Conservation (phyloP, 75 land plant genomes). For the Pinus tabuliformis region DNA sequence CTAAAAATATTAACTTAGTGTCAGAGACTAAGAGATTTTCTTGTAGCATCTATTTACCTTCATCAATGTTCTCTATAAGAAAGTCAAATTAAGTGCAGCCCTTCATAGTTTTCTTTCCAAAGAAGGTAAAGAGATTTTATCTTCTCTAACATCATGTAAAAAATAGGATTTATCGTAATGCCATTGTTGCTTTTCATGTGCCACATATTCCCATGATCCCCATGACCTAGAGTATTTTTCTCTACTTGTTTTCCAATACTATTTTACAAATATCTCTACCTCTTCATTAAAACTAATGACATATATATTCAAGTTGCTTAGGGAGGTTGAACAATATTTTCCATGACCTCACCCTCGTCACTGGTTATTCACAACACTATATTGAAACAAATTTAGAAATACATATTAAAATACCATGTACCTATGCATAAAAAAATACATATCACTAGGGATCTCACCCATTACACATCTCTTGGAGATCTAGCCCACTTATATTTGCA, state of each 20-base stretch:
- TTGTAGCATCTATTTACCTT: too few species aligned
- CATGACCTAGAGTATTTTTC: neutral
- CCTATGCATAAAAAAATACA: too few species aligned
- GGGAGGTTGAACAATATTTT: neutral
- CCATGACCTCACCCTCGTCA: neutral
- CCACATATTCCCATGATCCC: conserved; percentile 4
- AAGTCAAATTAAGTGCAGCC: neutral
- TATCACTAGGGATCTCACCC: too few species aligned
- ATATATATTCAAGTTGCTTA: neutral
- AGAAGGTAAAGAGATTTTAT: neutral
- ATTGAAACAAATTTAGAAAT: neutral
- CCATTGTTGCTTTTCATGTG: neutral
- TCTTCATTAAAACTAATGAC: neutral
- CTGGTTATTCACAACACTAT: neutral
- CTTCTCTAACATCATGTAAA: neutral
- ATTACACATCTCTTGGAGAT: too few species aligned
- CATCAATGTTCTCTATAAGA: neutral
- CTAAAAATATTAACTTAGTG: too few species aligned
- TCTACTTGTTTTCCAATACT: too few species aligned
- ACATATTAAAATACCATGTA: too few species aligned
- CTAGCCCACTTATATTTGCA: too few species aligned
- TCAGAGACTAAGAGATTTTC: too few species aligned
- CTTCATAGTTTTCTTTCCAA: neutral
- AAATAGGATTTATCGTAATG: neutral
- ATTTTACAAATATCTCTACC: neutral